A percentile compares a stretch with the other conserved stretches of the same genome.
Conservation (phyloP, 2,329 filamentous ascomycete species). For the Aquanectria penicillioides region DNA sequence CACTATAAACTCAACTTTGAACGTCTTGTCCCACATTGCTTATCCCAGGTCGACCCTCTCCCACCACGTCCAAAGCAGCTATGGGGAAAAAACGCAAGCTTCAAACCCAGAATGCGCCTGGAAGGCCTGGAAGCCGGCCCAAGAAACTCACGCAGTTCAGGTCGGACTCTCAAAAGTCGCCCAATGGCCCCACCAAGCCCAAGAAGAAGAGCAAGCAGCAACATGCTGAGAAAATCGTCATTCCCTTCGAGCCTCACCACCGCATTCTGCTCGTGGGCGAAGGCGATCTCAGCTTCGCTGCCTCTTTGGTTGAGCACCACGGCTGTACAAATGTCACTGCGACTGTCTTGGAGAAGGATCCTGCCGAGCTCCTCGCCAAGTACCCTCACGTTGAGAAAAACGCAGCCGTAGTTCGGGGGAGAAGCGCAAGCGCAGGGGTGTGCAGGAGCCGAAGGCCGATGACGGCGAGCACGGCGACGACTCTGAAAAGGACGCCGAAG, state of each 20-base stretch:
- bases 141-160: slow-evolving; percentile 35
- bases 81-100: slow-evolving; percentile 59
- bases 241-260: slow-evolving; percentile 75
- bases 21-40: background rate
- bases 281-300: slow-evolving; percentile 82
- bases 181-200: slow-evolving; percentile 29
- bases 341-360: slow-evolving; percentile 71
- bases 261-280: slow-evolving; percentile 82
- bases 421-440: slow-evolving; percentile 29
- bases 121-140: slow-evolving; percentile 20
- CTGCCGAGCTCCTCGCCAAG: slow-evolving; percentile 71
- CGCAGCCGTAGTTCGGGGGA: slow-evolving; percentile 59
- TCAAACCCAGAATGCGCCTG: slow-evolving; percentile 35
- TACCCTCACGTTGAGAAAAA: slow-evolving; percentile 76
- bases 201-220: slow-evolving; percentile 40
- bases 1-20: background rate
- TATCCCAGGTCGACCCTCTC: slow-evolving; percentile 1
- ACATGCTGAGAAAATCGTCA: slow-evolving; percentile 54
- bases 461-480: slow-evolving; percentile 10
- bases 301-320: slow-evolving; percentile 72
- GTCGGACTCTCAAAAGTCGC: slow-evolving; percentile 30
- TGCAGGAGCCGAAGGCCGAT: slow-evolving; percentile 14
- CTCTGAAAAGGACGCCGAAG: slow-evolving; percentile 10
- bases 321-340: slow-evolving; percentile 73
- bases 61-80: background rate